phyloP scores from a whole-genome alignment of 441 rosid genomes.

The Isatis lusitanica region DNA sequence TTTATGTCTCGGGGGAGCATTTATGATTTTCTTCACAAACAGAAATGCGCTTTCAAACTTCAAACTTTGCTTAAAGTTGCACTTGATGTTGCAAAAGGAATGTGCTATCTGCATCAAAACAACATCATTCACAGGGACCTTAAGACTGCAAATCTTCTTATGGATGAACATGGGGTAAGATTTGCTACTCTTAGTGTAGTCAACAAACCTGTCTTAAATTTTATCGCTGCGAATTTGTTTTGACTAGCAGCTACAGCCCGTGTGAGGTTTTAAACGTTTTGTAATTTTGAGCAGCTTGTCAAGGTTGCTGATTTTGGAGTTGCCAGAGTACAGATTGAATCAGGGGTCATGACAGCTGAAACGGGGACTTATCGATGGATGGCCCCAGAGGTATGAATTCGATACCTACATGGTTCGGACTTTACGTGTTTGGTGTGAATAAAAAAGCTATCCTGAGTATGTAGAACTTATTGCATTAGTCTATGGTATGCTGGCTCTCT shows the following conservation, averaged over 20 bases:
- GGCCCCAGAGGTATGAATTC: constrained; percentile 58
- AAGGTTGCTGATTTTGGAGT: constrained; percentile 77
- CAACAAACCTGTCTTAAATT: neutral
- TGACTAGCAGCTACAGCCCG: neutral
- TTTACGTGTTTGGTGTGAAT: neutral
- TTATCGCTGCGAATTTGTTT: neutral
- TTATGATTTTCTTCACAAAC: constrained; percentile 79
- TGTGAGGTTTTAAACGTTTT: constrained; percentile 3
- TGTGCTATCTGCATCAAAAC: constrained; percentile 91
- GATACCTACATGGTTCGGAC: neutral
- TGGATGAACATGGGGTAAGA: constrained; percentile 92
- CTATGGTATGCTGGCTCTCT: neutral
- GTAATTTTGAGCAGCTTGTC: constrained; percentile 48
- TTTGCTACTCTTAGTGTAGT: neutral
- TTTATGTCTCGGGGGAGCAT: constrained; percentile 88
- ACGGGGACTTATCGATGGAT: constrained; percentile 79
- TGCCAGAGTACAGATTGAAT: constrained; percentile 60
- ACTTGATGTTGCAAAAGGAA: constrained; percentile 83
- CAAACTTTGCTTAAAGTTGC: constrained; percentile 76
- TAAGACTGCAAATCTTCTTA: constrained; percentile 89
- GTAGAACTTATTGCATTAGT: neutral
- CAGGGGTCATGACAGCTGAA: constrained; percentile 76
- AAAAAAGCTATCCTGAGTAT: neutral
- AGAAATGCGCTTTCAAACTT: constrained; percentile 69
- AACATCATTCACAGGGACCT: constrained; percentile 90